Evolutionary conservation across 139 green algal species (phyloP).

Genomic region (Micractinium conductrix): DNA sequence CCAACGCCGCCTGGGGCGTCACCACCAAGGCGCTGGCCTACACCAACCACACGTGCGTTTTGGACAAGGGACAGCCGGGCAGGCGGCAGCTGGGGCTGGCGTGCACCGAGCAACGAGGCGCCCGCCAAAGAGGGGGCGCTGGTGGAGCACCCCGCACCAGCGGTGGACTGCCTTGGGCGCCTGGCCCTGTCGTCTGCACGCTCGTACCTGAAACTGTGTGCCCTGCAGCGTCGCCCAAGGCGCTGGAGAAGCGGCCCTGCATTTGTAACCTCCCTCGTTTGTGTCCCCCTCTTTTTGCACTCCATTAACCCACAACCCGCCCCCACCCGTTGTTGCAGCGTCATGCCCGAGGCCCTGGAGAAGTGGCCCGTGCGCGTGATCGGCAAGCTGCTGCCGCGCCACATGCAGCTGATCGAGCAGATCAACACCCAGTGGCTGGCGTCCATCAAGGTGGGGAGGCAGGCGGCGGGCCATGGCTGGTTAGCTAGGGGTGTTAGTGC

Average conservation of each 20-base stretch:
- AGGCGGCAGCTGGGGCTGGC: too few relatives aligned
- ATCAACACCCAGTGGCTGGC: constrained; percentile 68
- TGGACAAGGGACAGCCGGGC: neutral
- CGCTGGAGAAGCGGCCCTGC: too few relatives aligned
- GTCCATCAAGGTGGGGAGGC: constrained; percentile 48
- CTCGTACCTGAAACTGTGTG: neutral
- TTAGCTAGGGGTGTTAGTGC: too few relatives aligned
- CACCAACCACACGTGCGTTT: constrained; percentile 95
- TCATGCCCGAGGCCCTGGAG: constrained; percentile 98
- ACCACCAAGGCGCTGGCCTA: constrained; percentile 89
- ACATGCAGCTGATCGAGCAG: constrained; percentile 96
- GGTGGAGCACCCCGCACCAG: too few relatives aligned
- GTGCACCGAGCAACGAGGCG: too few relatives aligned
- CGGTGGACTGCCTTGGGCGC: too few relatives aligned
- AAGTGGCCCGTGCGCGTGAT: constrained; percentile 95
- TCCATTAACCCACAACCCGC: neutral
- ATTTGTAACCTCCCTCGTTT: too few relatives aligned
- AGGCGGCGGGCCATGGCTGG: neutral
- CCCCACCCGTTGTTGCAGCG: constrained; percentile 27
- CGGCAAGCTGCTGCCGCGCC: constrained; percentile 94
- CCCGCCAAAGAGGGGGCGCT: too few relatives aligned
- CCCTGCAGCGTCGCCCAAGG: neutral
- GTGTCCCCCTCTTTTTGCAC: neutral
- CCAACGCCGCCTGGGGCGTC: constrained; percentile 88
- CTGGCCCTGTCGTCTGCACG: neutral